Base-by-base conservation (phyloP, 805 yeast genomes). In the Wickerhamiella galacta region DNA sequence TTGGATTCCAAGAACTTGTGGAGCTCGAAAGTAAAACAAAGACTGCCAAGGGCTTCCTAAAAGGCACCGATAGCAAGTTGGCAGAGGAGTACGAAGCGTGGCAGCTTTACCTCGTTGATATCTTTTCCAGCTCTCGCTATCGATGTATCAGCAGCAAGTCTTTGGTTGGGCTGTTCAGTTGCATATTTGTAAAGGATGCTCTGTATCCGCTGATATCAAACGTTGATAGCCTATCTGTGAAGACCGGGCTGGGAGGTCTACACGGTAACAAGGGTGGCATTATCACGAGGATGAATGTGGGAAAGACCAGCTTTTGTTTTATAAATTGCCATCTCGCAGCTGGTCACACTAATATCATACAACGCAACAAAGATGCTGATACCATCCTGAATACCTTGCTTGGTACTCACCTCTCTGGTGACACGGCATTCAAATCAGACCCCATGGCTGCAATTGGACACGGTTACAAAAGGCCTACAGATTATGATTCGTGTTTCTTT, bases 211-310 rank as follows among this genome's bases (percentile, higher is more conserved):
- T 65, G 31, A 64, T 83, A 21, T 63, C 69, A 26, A 66, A 70
- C 31, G 62, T 83, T 18, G 78, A 73, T 44, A 73, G 85, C 1
- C 67, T 76, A 22, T 68, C 73, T 24, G 85, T 81, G 44, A 87
- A 87, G 47, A 85, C 96, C 0, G 98, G 98, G 0, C 64, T 87
- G 32, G 93, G 94, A 20, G 98, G 98, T 4, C 73, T 83, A 56
- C 74, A 92, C 36, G 76, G 66, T 9, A 60, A 60, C 39, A 47
- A 81, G 51, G 94, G 94, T 3, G 93, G 80, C 2, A 70, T 79
- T 28, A 75, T 78, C 0, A 69, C 77, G 3, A 67, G 85, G 40
- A 64, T 81, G 46, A 58, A 64, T 16, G 66, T 74, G 38, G 71
- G 75, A 10, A 71, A 71, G 20, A 71, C 87, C 8, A 70, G 68